Evolutionary conservation across 129 eudicot species (phyloP).

Genomic region (Saposhnikovia divaricata): DNA sequence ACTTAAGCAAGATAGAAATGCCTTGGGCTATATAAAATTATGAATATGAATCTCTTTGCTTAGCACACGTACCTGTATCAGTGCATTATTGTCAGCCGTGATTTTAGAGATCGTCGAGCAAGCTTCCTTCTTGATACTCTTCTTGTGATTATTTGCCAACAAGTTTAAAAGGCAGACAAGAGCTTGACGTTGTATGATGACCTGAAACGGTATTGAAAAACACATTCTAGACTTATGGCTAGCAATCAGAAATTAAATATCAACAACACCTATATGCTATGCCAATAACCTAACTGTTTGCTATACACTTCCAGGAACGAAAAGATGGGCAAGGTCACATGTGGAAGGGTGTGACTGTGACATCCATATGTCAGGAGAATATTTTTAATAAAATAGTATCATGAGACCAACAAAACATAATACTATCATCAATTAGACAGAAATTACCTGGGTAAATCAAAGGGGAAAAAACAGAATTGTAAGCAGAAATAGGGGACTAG

Average conservation of each 20-base stretch:
- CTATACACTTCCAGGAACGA: not conserved
- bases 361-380: too few species aligned
- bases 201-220: constrained; percentile 15
- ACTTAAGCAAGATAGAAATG: not conserved
- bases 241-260: not conserved
- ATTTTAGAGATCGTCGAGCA: constrained; percentile 39
- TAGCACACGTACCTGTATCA: constrained; percentile 24
- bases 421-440: not conserved
- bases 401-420: not conserved
- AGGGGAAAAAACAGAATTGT: not conserved
- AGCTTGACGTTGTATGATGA: constrained; percentile 25
- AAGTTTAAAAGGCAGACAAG: constrained; percentile 21
- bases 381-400: not conserved
- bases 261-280: not conserved
- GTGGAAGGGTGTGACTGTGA: not conserved
- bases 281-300: not conserved
- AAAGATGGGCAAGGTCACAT: not conserved
- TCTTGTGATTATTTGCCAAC: constrained; percentile 25
- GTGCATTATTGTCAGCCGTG: constrained; percentile 34
- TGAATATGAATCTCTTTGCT: not conserved
- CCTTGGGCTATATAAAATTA: not conserved
- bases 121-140: constrained; percentile 40
- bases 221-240: not conserved
- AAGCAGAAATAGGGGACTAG: not conserved
- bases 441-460: not conserved